phyloP scores from a whole-genome alignment of 2,329 filamentous ascomycete genomes.

The Aspergillus piperis region DNA sequence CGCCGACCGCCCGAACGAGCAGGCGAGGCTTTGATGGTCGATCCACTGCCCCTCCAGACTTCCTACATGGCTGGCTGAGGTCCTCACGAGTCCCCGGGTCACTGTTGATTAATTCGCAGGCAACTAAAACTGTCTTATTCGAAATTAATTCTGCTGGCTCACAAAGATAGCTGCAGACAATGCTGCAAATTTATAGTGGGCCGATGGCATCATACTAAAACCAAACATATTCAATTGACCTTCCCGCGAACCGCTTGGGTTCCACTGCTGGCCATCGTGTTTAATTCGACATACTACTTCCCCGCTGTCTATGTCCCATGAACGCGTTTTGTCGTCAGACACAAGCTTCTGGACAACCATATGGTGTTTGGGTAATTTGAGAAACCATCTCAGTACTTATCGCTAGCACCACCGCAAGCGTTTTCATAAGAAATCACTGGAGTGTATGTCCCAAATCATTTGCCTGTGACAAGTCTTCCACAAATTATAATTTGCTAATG shows the following conservation, averaged over 20 bases:
- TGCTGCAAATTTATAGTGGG: neutral
- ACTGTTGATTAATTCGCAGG: neutral
- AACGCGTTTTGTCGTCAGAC: neutral
- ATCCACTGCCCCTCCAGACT: constrained; percentile 8
- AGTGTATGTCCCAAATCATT: neutral
- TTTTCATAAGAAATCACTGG: neutral
- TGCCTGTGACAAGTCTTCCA: neutral
- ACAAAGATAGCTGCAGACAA: neutral
- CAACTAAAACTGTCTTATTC: neutral
- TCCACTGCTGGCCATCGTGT: constrained; percentile 1
- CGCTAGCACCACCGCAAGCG: neutral
- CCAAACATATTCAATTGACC: constrained; percentile 5
- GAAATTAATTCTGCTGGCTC: neutral
- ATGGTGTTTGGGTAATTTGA: neutral
- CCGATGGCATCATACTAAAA: constrained; percentile 10
- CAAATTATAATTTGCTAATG: neutral
- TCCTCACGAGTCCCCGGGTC: neutral
- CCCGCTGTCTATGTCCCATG: neutral
- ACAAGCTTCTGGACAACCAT: neutral
- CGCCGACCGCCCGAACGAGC: constrained; percentile 15
- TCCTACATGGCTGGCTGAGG: neutral
- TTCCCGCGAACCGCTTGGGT: constrained; percentile 1
- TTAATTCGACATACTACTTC: neutral
- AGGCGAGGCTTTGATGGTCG: constrained; percentile 6
- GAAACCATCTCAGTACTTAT: neutral